Conservation (phyloP, 1,139 yeast genomes). For the Saccharomycopsis hybrid region DNA sequence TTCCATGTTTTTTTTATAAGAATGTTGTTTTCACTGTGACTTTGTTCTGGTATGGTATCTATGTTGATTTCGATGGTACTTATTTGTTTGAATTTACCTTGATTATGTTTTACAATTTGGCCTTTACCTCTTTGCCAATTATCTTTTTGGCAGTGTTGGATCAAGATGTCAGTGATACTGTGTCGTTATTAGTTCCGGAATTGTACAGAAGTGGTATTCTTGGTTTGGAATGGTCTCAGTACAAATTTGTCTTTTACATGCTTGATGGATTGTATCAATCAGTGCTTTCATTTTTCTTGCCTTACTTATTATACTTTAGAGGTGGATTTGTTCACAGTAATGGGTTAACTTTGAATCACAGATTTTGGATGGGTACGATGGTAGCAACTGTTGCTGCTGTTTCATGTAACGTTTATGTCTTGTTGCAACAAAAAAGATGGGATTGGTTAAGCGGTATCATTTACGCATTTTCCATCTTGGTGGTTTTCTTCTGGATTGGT, state of each 20-base stretch:
- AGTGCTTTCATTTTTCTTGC: constrained; percentile 48
- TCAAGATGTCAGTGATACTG: constrained; percentile 55
- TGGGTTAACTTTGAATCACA: constrained; percentile 48
- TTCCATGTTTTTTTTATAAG: constrained; percentile 59
- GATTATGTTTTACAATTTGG: constrained; percentile 60
- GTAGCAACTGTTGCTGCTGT: constrained; percentile 44
- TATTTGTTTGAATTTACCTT: constrained; percentile 56
- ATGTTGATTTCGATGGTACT: constrained; percentile 52
- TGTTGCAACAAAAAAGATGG: constrained; percentile 55
- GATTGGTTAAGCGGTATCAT: constrained; percentile 50
- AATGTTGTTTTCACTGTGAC: constrained; percentile 56
- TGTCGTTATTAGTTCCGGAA: constrained; percentile 53
- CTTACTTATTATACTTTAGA: constrained; percentile 42
- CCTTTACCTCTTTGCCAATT: constrained; percentile 58
- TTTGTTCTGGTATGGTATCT: constrained; percentile 57
- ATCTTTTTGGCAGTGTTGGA: constrained; percentile 53
- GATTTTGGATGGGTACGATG: constrained; percentile 52
- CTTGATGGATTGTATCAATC: constrained; percentile 54
- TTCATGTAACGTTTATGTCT: constrained; percentile 47
- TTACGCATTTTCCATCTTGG: constrained; percentile 41
- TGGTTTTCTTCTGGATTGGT: constrained; percentile 59
- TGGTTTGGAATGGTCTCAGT: constrained; percentile 47
- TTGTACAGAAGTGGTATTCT: constrained; percentile 49
- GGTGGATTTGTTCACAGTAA: constrained; percentile 40
- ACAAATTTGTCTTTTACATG: constrained; percentile 51